Evolutionary conservation across 495 filamentous ascomycete genomes (phyloP).

Genomic region (Aspergillus sparsus): DNA sequence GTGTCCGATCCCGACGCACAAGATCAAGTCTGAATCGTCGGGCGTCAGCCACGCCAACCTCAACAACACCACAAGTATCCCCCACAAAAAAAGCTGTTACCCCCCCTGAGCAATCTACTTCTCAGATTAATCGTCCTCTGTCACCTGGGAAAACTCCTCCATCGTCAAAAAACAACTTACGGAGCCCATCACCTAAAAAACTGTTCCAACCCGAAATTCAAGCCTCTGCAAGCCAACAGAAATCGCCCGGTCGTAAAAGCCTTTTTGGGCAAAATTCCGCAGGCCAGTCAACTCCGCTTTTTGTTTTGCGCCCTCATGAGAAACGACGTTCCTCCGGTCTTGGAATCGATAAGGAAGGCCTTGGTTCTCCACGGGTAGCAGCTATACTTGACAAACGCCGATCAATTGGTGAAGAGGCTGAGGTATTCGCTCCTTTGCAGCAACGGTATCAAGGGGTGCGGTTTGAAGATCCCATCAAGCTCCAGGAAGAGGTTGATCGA

Average conservation of each 20-base stretch:
- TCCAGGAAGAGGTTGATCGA: slow-evolving; percentile 68
- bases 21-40: slow-evolving; percentile 50
- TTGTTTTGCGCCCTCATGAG: slow-evolving; percentile 65
- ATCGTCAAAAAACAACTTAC: slow-evolving; percentile 44
- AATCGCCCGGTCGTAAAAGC: slow-evolving; percentile 41
- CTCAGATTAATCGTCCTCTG: slow-evolving; percentile 48
- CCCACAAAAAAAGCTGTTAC: slow-evolving; percentile 50
- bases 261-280: slow-evolving; percentile 62
- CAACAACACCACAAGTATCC: slow-evolving; percentile 35
- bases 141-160: slow-evolving; percentile 57
- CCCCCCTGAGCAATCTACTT: slow-evolving; percentile 53
- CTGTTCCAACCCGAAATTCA: slow-evolving; percentile 53
- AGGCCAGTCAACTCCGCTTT: slow-evolving; percentile 61
- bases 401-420: slow-evolving; percentile 68
- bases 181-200: slow-evolving; percentile 56
- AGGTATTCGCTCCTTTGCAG: slow-evolving; percentile 59
- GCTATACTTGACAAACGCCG: slow-evolving; percentile 70
- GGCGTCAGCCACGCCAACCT: slow-evolving; percentile 48
- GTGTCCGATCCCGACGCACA: slow-evolving; percentile 53
- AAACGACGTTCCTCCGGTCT: slow-evolving; percentile 67
- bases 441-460: slow-evolving; percentile 50
- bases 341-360: slow-evolving; percentile 71
- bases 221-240: slow-evolving; percentile 39
- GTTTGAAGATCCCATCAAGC: slow-evolving; percentile 65
- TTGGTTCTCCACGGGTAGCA: slow-evolving; percentile 76